phyloP scores from a whole-genome alignment of 31 red algal species.

The Odonthalia washingtoniensis region DNA sequence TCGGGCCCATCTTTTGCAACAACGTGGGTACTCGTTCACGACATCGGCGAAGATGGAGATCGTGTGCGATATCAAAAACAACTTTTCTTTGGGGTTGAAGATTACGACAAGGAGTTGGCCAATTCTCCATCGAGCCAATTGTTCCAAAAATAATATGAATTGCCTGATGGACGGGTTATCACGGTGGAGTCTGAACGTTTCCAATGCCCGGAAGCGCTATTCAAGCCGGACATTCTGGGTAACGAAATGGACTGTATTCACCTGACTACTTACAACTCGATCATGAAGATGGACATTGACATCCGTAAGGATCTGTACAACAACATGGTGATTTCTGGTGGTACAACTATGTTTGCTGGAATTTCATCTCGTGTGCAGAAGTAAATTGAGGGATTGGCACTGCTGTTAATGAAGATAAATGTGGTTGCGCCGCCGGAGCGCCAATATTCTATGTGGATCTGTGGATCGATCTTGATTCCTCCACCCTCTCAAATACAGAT shows the following conservation, averaged over 20 bases:
- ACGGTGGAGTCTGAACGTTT: constrained; percentile 96
- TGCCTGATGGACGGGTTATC: constrained; percentile 99
- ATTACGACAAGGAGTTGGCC: constrained; percentile 92
- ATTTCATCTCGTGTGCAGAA: constrained; percentile 92
- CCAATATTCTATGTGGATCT: constrained; percentile 97
- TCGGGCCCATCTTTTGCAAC: constrained; percentile 95
- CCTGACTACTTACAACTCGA: constrained; percentile 89
- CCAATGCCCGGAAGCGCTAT: constrained; percentile 99
- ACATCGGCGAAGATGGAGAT: constrained; percentile 97
- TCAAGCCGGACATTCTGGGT: constrained; percentile 97
- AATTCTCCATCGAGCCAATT: too few relatives aligned
- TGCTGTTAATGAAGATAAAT: constrained; percentile 96
- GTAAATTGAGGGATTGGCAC: constrained; percentile 90
- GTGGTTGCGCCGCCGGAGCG: constrained; percentile 96
- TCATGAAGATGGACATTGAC: constrained; percentile 99
- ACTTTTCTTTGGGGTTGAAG: constrained; percentile 83
- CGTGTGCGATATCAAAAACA: constrained; percentile 95
- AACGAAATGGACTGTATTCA: constrained; percentile 97
- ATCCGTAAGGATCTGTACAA: constrained; percentile 99
- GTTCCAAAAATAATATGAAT: constrained; percentile 99
- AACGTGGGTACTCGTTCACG: constrained; percentile 98
- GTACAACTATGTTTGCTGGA: constrained; percentile 99
- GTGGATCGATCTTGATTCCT: constrained; percentile 97
- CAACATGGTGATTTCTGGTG: constrained; percentile 99
- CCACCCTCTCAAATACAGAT: constrained; percentile 99